Evolutionary conservation across 2,329 filamentous ascomycete species (phyloP).

Genomic region (Aspergillus novofumigatus): DNA sequence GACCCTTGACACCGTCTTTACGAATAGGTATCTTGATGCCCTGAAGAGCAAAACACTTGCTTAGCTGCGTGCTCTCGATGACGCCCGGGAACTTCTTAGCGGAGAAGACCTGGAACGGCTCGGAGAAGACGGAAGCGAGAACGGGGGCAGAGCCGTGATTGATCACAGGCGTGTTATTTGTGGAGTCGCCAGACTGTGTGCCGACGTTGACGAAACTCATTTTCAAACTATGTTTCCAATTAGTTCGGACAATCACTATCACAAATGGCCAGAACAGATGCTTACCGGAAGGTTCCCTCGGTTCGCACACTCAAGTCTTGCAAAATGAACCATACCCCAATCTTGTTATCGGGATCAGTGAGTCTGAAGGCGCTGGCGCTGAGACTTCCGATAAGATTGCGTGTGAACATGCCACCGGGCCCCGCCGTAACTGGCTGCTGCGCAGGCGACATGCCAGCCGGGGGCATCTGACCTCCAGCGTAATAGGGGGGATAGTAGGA

Average conservation of each 20-base stretch:
- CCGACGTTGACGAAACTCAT: slow-evolving; percentile 84
- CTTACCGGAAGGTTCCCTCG: slow-evolving; percentile 82
- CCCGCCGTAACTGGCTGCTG: slow-evolving; percentile 37
- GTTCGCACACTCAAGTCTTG: slow-evolving; percentile 93
- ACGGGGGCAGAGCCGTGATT: slow-evolving; percentile 76
- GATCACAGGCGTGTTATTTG: slow-evolving; percentile 48
- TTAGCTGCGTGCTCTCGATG: slow-evolving; percentile 85
- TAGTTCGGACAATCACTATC: slow-evolving; percentile 3
- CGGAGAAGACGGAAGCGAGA: slow-evolving; percentile 79
- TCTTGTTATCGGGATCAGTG: slow-evolving; percentile 71
- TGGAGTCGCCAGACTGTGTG: slow-evolving; percentile 35
- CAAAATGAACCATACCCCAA: slow-evolving; percentile 94
- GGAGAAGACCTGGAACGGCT: slow-evolving; percentile 87
- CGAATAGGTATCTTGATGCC: slow-evolving; percentile 96
- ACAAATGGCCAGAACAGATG: too few relatives aligned
- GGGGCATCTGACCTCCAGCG: slow-evolving; percentile 30
- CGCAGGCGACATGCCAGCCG: slow-evolving; percentile 31
- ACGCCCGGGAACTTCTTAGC: slow-evolving; percentile 99
- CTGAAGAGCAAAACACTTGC: slow-evolving; percentile 88
- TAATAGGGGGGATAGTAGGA: slow-evolving; percentile 32
- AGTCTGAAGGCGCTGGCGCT: slow-evolving; percentile 84
- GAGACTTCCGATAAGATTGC: slow-evolving; percentile 90
- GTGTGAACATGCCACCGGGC: slow-evolving; percentile 81
- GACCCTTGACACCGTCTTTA: slow-evolving; percentile 66
- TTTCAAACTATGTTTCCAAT: slow-evolving; percentile 48